phyloP scores from a whole-genome alignment of 495 filamentous ascomycete genomes.

The Hypoxylon rickii region DNA sequence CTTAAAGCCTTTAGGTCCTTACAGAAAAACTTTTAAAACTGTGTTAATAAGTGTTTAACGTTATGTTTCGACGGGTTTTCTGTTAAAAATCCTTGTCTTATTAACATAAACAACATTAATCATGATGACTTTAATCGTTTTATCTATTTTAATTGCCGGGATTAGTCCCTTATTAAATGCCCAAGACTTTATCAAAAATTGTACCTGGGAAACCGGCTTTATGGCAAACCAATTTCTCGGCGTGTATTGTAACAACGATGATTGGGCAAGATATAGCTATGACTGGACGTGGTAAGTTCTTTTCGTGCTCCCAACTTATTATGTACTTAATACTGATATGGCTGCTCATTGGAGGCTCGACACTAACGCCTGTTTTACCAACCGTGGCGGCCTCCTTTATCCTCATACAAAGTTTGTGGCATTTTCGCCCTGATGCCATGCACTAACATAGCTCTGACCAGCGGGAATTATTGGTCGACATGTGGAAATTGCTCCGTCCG shows the following conservation, averaged over 20 bases:
- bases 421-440: neutral
- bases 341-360: conserved; percentile 31
- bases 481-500: conserved; percentile 34
- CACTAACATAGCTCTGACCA: neutral
- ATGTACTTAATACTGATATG: conserved; percentile 8
- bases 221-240: conserved; percentile 33
- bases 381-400: conserved; percentile 34
- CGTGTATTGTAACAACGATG: conserved; percentile 40
- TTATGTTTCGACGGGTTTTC: no score
- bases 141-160: no score
- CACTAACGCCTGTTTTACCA: conserved; percentile 35
- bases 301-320: no score
- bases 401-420: conserved; percentile 23
- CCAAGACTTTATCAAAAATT: conserved; percentile 34
- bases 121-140: no score
- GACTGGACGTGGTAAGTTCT: conserved; percentile 40
- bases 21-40: no score
- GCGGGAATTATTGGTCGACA: conserved; percentile 37
- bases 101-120: no score
- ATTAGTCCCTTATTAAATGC: conserved; percentile 9
- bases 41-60: no score
- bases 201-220: conserved; percentile 38
- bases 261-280: conserved; percentile 35
- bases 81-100: no score
- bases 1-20: no score